Evolutionary conservation across 345 rosid genomes (phyloP), one percentile per base, ranked within the genome.

Genomic region (Linum tenue): DNA sequence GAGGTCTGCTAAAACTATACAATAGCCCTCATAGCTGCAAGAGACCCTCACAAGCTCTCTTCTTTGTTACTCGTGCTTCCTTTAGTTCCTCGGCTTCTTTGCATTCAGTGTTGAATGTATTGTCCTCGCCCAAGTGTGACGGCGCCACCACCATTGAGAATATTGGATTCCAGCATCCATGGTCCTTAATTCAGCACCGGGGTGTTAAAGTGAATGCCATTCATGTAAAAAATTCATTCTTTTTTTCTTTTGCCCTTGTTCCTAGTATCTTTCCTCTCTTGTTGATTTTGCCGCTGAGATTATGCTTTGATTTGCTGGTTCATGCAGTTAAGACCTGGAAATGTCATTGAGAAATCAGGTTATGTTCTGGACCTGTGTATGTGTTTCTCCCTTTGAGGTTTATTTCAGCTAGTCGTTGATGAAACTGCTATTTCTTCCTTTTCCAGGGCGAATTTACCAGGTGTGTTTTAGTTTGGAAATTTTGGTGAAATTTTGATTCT

Each of bases 281-380:
- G 1, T 5, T 14, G 7, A 12, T 6, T 2, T 37, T 38, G 15
- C 36, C 9, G 17, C n/a, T 3, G 43, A 5, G n/a, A 2, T 12
- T 14, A 14, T 35, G n/a, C 5, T 8, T 6, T 38, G 12, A 8
- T 68, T 56, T n/a, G 1, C 3, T 39, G 63, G 63, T 0, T 69
- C 35, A 15, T 64, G 83, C 90, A 92, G 98, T 68, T 90, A 59
- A 79, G 83, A 77, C 74, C 89, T 56, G 97, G 97, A 65, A 92
- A 90, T 71, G 90, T 92, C 14, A 84, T 92, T 67, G 95, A 92
- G 75, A 83, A 84, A 78, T 75, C 91, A 81, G 97, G 98, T 89
- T 64, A 59, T 58, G 31, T 63, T 58, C 7, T 7, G 3, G 67
- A 39, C 17, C 51, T 56, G 39, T 40, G 64, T 61, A 40, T 6